Conservation (phyloP, 2,329 filamentous ascomycete genomes). For the Fusarium redolens region DNA sequence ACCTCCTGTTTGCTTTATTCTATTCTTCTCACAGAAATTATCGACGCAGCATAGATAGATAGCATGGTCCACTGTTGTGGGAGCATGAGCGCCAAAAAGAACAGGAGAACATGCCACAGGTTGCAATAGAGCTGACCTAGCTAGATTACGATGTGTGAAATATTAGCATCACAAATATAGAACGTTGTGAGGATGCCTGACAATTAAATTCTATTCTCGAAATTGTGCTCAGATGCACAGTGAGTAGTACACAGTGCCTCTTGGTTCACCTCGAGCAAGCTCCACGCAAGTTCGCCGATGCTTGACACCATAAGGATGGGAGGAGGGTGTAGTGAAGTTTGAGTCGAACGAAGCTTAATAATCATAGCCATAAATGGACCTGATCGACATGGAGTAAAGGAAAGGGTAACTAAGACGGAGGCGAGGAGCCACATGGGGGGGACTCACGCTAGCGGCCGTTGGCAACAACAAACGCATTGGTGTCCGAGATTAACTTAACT, state of each 20-base stretch:
- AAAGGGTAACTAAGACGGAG: background rate
- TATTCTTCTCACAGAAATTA: slow-evolving; percentile 6
- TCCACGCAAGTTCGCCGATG: slow-evolving; percentile 17
- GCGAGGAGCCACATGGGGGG: slow-evolving; percentile 41
- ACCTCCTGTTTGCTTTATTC: slow-evolving; percentile 30
- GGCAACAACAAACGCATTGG: slow-evolving; percentile 35
- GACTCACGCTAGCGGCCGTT: slow-evolving; percentile 45
- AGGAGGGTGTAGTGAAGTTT: slow-evolving; percentile 23
- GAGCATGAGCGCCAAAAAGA: slow-evolving; percentile 15
- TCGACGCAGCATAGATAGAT: slow-evolving; percentile 31
- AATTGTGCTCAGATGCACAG: background rate
- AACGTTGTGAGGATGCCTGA: background rate
- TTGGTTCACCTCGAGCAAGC: background rate
- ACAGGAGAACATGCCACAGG: background rate
- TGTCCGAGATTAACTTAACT: slow-evolving; percentile 37
- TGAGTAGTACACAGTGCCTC: background rate
- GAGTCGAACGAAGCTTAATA: slow-evolving; percentile 11
- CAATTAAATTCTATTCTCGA: background rate
- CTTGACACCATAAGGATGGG: slow-evolving; percentile 2
- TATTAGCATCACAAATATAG: background rate
- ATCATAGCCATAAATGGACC: slow-evolving; percentile 16
- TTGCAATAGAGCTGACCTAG: background rate
- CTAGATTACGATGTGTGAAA: background rate
- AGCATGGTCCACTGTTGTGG: slow-evolving; percentile 14
- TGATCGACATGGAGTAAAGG: slow-evolving; percentile 27